Base-by-base conservation (phyloP, 352 stramenopile species). In the Phytopythium cucurbitacearum region DNA sequence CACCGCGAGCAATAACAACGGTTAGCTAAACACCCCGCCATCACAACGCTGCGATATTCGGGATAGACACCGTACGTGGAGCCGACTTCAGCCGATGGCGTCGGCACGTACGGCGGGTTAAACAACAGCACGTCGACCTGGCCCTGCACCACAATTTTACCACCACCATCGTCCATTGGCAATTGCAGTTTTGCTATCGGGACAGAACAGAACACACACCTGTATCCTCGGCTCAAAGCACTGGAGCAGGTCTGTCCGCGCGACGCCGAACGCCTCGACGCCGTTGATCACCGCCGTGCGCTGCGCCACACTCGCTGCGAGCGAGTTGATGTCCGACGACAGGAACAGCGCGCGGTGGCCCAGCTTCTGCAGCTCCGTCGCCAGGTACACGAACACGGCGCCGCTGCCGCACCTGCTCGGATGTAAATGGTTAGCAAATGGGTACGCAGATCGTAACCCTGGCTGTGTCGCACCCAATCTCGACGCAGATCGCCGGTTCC, bases 31-130 rank as follows among this genome's bases (percentile, higher is more conserved):
- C 5, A 28, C 8, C 5, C 5, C 6, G 10, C 41, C 21, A 28
- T 28, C 21, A 28, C 21, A 28, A 28, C 21, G 21, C 21, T 28
- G 21, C 21, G 21, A 28, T 28, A 33, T 7, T 6, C 9, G 15
- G 13, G 2, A 28, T 28, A 39, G 8, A 11, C 16, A 28, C 32
- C 71, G 45, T 82, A 94, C 85, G 52, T 89, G 33, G 82, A 94
- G 9, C 83, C 85, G 15, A 99, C 94, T 80, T 99, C 97, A 16
- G 97, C 83, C 3, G 91, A 89, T 5, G 95, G 90, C 16, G 96
- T 99, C 21, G 97, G 95, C 48, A 99, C 97, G 62, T 99, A 99
- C 9, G 97, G 97, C 15, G 97, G 97, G 76, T 99, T 99, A 69
- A 99, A 99, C 15, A 99, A 67, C 40, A 99, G 65, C 45, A 98